phyloP scores from a whole-genome alignment of 75 land plant genomes.

The Pinus tabuliformis region DNA sequence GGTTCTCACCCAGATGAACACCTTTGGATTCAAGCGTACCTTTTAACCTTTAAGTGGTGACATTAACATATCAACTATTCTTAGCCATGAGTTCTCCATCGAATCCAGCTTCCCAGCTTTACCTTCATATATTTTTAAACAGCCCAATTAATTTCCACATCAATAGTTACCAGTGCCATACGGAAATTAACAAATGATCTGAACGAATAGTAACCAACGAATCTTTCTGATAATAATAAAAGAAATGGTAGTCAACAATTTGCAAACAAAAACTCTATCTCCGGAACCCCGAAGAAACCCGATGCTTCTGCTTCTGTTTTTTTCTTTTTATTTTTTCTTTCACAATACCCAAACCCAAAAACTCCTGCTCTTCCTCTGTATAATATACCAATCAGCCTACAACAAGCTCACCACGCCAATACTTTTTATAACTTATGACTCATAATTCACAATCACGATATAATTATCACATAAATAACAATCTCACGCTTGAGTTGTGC shows the following conservation, averaged over 20 bases:
- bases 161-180: background rate
- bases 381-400: background rate
- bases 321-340: background rate
- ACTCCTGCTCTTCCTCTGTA: conserved; percentile 3
- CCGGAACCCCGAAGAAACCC: background rate
- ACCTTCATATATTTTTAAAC: background rate
- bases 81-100: too few species aligned
- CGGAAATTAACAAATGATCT: too few species aligned
- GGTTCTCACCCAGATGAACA: too few species aligned
- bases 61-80: too few species aligned
- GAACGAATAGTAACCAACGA: background rate
- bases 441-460: background rate
- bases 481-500: background rate
- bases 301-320: background rate
- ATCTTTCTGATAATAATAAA: background rate
- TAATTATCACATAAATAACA: conserved; percentile 1
- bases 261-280: conserved; percentile 4
- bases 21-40: too few species aligned
- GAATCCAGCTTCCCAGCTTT: background rate
- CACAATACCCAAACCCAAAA: conserved; percentile 2
- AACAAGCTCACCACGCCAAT: background rate
- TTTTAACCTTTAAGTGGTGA: too few species aligned
- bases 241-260: conserved; percentile 1
- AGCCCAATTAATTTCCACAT: background rate
- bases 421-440: background rate